Evolutionary conservation across 2,329 filamentous ascomycete species (phyloP).

Genomic region (Talaromyces sp.): DNA sequence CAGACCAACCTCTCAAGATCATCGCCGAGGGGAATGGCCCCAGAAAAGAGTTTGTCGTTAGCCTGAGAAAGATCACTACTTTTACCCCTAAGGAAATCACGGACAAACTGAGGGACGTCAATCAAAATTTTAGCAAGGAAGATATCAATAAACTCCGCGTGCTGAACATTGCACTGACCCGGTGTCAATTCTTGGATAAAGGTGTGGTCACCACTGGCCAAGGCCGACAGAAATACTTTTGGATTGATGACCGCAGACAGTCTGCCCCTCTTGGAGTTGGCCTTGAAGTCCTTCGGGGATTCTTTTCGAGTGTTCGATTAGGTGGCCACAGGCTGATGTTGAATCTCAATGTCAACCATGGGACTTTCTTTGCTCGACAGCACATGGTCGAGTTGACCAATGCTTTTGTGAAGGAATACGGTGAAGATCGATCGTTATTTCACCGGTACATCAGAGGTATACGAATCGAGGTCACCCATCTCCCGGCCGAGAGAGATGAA

Average conservation of each 20-base stretch:
- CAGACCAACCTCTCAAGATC: no score
- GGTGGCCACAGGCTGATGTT: constrained; percentile 15
- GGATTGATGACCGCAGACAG: constrained; percentile 14
- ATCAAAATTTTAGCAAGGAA: not conserved
- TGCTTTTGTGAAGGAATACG: not conserved
- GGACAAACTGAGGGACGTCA: not conserved
- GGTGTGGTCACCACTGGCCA: constrained; percentile 15
- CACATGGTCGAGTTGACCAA: not conserved
- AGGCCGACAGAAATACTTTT: constrained; percentile 22
- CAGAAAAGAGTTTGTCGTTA: no score
- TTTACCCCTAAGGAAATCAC: not conserved
- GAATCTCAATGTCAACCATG: constrained; percentile 26
- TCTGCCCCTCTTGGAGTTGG: constrained; percentile 8
- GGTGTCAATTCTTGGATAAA: not conserved
- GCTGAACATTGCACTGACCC: constrained; percentile 24
- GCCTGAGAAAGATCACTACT: no score
- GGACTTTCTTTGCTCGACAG: constrained; percentile 14
- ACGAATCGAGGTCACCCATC: constrained; percentile 15
- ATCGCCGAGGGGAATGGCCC: no score
- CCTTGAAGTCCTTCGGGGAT: constrained; percentile 21
- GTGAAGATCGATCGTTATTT: not conserved
- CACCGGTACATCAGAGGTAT: constrained; percentile 15
- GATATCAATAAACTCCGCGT: constrained; percentile 5
- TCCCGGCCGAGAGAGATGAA: no score
- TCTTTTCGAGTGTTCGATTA: constrained; percentile 23